These are phyloP conservation scores for Populus hybrid DNA, from an alignment of 441 rosid genomes.

Conservation along the genomic window DNA sequence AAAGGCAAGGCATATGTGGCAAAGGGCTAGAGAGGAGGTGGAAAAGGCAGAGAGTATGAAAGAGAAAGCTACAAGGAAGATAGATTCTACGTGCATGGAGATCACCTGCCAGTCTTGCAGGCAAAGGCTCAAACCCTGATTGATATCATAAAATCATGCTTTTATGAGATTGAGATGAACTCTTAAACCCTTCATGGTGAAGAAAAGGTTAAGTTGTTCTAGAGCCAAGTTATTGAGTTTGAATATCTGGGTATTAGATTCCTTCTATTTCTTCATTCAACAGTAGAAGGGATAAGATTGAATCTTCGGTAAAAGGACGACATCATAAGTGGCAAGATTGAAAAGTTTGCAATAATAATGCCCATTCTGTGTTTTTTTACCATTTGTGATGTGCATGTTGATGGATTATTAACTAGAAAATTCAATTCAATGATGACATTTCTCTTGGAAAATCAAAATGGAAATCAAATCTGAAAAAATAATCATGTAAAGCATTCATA, in stretches of 20 bases:
- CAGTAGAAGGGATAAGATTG: constrained; percentile 15
- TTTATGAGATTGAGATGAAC: neutral
- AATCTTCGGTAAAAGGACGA: constrained; percentile 1
- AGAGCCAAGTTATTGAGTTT: constrained; percentile 15
- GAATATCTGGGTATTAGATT: constrained; percentile 32
- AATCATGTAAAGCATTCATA: neutral
- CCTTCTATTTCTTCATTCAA: constrained; percentile 13
- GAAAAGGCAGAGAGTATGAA: constrained; percentile 79
- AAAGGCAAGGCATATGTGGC: constrained; percentile 80
- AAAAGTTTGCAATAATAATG: constrained; percentile 11
- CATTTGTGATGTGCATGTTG: constrained; percentile 13
- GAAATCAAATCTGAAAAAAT: no score
- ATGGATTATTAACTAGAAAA: neutral
- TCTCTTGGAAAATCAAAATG: neutral
- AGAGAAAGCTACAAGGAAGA: constrained; percentile 62
- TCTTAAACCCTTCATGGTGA: neutral
- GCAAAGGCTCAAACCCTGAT: constrained; percentile 71
- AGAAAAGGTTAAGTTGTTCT: neutral
- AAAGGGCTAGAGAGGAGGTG: constrained; percentile 76
- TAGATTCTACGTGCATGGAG: constrained; percentile 78
- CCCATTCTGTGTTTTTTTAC: constrained; percentile 7
- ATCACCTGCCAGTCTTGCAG: constrained; percentile 97
- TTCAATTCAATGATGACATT: neutral
- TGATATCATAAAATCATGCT: neutral
- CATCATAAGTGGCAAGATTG: constrained; percentile 11